Evolutionary conservation across 148 eudicot species (phyloP).

Genomic region (Persicaria tinctoria): DNA sequence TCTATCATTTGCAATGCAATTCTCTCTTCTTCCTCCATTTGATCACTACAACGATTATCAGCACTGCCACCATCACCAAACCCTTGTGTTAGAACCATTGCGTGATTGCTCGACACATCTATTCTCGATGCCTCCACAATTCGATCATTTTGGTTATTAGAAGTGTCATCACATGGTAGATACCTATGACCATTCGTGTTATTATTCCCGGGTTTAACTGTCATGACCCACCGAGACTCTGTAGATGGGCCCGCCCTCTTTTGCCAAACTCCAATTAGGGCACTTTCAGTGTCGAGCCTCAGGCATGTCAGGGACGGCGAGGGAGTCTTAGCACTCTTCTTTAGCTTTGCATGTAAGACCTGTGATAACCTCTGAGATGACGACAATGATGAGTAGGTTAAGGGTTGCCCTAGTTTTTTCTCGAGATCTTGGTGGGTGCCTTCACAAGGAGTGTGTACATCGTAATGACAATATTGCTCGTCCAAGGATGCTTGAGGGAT

Average conservation of each 20-base stretch:
- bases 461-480: slow-evolving; percentile 4
- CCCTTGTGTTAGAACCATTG: background rate
- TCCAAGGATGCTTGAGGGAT: slow-evolving; percentile 16
- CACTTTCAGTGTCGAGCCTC: slow-evolving; percentile 57
- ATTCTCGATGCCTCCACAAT: background rate
- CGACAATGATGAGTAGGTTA: background rate
- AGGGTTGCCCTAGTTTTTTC: background rate
- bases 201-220: slow-evolving; percentile 32
- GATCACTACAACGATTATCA: background rate
- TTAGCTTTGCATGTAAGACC: slow-evolving; percentile 43
- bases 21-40: slow-evolving; percentile 30
- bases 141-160: background rate
- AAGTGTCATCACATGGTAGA: background rate
- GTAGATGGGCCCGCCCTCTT: slow-evolving; percentile 40
- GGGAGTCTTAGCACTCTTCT: slow-evolving; percentile 37
- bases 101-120: background rate
- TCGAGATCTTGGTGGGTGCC: background rate
- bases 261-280: slow-evolving; percentile 64
- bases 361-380: slow-evolving; percentile 27
- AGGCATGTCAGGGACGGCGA: slow-evolving; percentile 54
- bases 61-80: background rate
- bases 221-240: slow-evolving; percentile 52
- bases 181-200: background rate
- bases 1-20: slow-evolving; percentile 47
- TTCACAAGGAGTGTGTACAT: background rate